These are phyloP conservation scores for Cercospora sp. DNA, from an alignment of 2,329 filamentous ascomycete species.

Conservation along the genomic window DNA sequence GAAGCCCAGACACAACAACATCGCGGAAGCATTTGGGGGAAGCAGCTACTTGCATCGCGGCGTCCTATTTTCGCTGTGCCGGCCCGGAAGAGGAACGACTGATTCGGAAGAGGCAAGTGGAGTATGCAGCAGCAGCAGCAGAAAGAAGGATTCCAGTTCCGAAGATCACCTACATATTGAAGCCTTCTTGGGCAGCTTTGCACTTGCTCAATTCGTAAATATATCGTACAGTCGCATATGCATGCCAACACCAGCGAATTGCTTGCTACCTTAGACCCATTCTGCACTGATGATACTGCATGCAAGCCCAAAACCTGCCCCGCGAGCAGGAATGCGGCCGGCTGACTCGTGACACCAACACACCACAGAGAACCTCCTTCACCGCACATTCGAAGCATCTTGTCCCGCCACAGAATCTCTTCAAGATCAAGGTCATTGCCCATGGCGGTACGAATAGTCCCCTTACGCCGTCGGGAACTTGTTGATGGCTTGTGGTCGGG, in stretches of 20 bases:
- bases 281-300: not conserved
- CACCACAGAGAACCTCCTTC: not conserved
- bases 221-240: not conserved
- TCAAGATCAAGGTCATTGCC: not conserved
- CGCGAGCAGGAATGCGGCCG: not conserved
- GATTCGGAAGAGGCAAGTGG: not conserved
- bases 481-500: not conserved
- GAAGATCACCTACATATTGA: not conserved
- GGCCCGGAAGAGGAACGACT: not conserved
- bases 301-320: not conserved
- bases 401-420: not conserved
- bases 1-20: not conserved
- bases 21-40: not conserved
- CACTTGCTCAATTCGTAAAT: not conserved
- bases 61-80: not conserved
- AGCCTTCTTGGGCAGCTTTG: not conserved
- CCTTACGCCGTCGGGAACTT: not conserved
- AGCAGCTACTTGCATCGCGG: not conserved
- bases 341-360: not conserved
- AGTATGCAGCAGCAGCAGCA: not conserved
- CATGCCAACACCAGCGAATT: not conserved
- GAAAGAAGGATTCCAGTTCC: not conserved
- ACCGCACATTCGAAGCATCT: not conserved
- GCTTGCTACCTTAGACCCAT: not conserved
- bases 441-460: not conserved